Base-by-base conservation (phyloP, 1,284 basidiomycete genomes). In the Porodaedalea pini region DNA sequence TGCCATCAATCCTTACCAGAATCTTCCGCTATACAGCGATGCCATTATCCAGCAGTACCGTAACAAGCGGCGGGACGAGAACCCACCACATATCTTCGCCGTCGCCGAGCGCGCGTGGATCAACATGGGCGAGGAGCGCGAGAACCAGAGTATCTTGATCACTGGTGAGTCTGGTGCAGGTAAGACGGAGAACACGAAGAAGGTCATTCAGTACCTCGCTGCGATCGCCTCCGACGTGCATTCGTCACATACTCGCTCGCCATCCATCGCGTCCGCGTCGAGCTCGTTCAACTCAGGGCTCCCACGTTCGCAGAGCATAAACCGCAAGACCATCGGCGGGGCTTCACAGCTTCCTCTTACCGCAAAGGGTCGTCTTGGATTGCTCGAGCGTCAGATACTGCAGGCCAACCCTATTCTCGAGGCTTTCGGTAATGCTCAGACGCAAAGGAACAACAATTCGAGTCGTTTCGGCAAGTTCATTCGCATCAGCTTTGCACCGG, bases 111-210 rank as follows among this genome's bases (percentile, higher is more conserved):
- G 92, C 44, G 97, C 97, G 29, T 99, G 97, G 96, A 85, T 96
- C 61, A 96, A 94, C 71, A 99, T 99, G 90, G 89, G 96, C 27
- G 93, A 96, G 62, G 94, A 97, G 70, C 82, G 94, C 53, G 96
- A 99, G 76, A 95, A 95, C 65, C 97, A 99, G 73, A 96, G 93
- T 68, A 94, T 99, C 61, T 83, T 99, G 52, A 98, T 99, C 74
- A 96, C 93, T 3, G 97, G 97, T 56, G 97, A 99, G 78, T 99
- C 97, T 2, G 97, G 97, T 41, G 97, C 97, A 1, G 97, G 97
- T 45, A 99, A 99, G 79, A 99, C 97, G 0, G 97, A 99, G 71
- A 99, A 96, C 74, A 99, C 97, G 13, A 99, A 99, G 81, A 98
- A 98, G 69, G 96, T 99, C 67, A 99, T 99, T 59, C 97, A 99